Conservation (phyloP, 2,329 filamentous ascomycete genomes). For the Penicillium sp. region DNA sequence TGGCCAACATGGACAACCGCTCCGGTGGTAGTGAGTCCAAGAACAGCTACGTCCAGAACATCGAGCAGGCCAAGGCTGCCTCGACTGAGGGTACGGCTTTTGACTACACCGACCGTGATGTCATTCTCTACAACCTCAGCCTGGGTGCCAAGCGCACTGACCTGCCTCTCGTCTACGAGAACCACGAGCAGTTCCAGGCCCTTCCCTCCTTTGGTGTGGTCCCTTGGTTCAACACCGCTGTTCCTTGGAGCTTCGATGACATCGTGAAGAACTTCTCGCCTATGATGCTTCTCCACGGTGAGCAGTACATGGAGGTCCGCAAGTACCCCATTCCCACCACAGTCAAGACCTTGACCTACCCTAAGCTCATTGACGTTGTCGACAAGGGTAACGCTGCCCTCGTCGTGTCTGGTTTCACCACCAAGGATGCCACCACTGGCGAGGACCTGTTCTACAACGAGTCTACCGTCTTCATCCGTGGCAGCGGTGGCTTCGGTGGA, state of each 20-base stretch:
- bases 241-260: constrained; percentile 76
- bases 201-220: constrained; percentile 95
- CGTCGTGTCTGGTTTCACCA: constrained; percentile 76
- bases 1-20: constrained; percentile 84
- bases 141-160: constrained; percentile 89
- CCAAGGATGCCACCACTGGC: constrained; percentile 79
- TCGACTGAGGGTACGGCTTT: constrained; percentile 75
- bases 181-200: constrained; percentile 86
- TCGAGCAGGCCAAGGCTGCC: constrained; percentile 72
- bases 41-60: constrained; percentile 70
- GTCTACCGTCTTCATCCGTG: constrained; percentile 86
- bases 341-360: constrained; percentile 72
- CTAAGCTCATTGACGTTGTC: constrained; percentile 85
- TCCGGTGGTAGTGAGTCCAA: constrained; percentile 49
- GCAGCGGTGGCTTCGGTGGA: constrained; percentile 87
- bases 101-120: constrained; percentile 80
- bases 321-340: constrained; percentile 89
- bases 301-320: constrained; percentile 94
- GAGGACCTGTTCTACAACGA: constrained; percentile 98
- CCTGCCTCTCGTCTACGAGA: constrained; percentile 85
- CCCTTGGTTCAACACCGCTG: constrained; percentile 82
- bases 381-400: constrained; percentile 93
- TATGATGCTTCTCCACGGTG: constrained; percentile 98
- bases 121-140: constrained; percentile 94
- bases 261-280: constrained; percentile 95